Evolutionary conservation across 1,284 basidiomycete species (phyloP), one percentile per base, ranked within the genome.

Genomic region (Ganoderma sinense): DNA sequence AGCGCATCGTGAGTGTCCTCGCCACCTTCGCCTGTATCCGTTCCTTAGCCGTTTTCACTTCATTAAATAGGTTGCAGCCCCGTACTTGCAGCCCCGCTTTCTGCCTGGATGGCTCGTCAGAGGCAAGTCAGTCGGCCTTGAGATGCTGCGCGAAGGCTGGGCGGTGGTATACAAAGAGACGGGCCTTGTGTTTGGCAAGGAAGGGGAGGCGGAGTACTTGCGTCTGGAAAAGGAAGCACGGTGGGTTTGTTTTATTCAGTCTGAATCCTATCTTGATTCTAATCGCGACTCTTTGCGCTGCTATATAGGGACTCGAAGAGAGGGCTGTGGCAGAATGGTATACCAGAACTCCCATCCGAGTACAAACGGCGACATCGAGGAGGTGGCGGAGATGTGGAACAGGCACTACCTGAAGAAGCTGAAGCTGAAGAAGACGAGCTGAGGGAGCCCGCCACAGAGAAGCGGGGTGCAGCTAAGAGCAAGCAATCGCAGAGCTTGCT

Each of bases 111-210:
- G 81, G 59, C 75, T 90, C 14, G 79, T 83, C 31, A 83, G 80
- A 1, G 88, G 89, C 6, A 85, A 84, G 68, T 88, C 87, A 33
- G 80, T 97, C 2, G 86, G 92, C 0, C 77, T 94, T 8, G 89
- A 94, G 74, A 96, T 97, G 94, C 81, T 97, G 1, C 86, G 85
- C 23, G 87, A 89, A 0, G 95, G 95, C 4, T 91, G 90, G 83
- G 96, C 85, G 0, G 87, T 88, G 0, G 90, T 90, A 0, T 97
- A 97, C 76, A 87, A 88, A 67, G 91, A 92, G 77, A 84, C 86
- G 14, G 93, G 93, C 2, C 94, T 93, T 7, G 93, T 93, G 74
- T 94, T 96, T 73, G 95, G 93, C 1, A 80, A 84, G 11, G 85
- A 85, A 80, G 90, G 91, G 0, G 86, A 91, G 68, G 90, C 91